These are phyloP conservation scores for Arabidopsis arenosa DNA, from an alignment of 345 rosid genomes.

Conservation along the genomic window DNA sequence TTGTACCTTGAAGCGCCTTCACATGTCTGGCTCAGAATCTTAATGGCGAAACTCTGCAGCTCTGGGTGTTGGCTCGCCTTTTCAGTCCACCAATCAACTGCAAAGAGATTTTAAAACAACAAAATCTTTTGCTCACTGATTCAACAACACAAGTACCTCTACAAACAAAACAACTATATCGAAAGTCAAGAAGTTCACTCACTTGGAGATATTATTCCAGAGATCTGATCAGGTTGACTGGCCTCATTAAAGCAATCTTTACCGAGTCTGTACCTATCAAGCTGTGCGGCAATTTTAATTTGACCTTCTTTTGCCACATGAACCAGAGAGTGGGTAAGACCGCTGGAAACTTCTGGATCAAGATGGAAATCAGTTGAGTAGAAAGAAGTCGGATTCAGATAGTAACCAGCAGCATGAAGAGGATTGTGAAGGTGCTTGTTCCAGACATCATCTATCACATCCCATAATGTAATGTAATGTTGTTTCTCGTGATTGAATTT, in stretches of 20 bases:
- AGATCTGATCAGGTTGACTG: slow-evolving; percentile 48
- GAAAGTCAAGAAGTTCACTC: slow-evolving; percentile 24
- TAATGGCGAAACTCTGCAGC: slow-evolving; percentile 62
- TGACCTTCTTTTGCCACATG: slow-evolving; percentile 46
- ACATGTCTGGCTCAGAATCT: slow-evolving; percentile 63
- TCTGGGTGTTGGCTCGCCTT: slow-evolving; percentile 58
- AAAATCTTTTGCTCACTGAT: slow-evolving; percentile 1
- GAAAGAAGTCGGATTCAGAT: slow-evolving; percentile 62
- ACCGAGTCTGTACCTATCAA: slow-evolving; percentile 54
- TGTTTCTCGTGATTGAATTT: slow-evolving; percentile 42
- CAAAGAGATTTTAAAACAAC: slow-evolving; percentile 16
- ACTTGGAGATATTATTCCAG: slow-evolving; percentile 55
- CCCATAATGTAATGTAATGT: slow-evolving; percentile 57
- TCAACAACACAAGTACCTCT: not conserved
- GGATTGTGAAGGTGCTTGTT: slow-evolving; percentile 59
- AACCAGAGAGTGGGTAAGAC: slow-evolving; percentile 53
- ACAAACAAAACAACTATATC: slow-evolving; percentile 8
- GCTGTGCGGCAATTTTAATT: slow-evolving; percentile 46
- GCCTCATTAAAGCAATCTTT: slow-evolving; percentile 60
- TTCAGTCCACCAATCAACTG: slow-evolving; percentile 67
- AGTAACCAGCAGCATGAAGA: slow-evolving; percentile 76
- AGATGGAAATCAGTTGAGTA: slow-evolving; percentile 56
- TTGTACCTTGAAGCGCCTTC: slow-evolving; percentile 61
- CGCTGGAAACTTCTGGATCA: slow-evolving; percentile 63
- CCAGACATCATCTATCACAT: slow-evolving; percentile 71